Conservation (phyloP, 257 asterid genomes). For the Solanum habrochaites region DNA sequence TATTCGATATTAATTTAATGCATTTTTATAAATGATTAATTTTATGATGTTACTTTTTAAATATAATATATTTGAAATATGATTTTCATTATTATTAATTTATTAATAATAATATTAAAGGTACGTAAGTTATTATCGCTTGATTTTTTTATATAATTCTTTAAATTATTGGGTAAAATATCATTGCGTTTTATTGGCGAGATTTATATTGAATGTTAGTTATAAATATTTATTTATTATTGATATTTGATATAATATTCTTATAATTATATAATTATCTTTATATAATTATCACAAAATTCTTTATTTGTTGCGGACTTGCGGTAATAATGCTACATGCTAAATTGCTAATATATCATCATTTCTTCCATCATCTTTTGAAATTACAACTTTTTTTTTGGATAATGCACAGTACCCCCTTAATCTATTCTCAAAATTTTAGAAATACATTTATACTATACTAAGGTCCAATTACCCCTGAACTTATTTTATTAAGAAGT, state of each 20-base stretch:
- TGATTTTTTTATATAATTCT: no score
- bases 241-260: no score
- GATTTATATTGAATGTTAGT: not conserved
- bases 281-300: no score
- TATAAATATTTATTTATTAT: no score
- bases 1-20: not conserved
- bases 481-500: no score
- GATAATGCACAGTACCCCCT: no score
- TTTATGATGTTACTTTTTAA: not conserved
- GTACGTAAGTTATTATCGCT: not conserved
- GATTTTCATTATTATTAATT: not conserved
- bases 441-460: no score
- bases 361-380: not conserved
- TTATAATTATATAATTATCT: no score
- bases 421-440: no score
- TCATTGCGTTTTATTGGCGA: not conserved
- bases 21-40: not conserved
- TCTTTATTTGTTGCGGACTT: not conserved
- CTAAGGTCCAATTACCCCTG: no score
- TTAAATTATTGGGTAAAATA: no score
- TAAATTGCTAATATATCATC: no score
- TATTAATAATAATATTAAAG: not conserved
- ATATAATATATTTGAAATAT: not conserved
- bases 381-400: not conserved
- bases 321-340: not conserved